Evolutionary conservation across 208 protist species (phyloP).

Genomic region (Leishmania aethiopica): DNA sequence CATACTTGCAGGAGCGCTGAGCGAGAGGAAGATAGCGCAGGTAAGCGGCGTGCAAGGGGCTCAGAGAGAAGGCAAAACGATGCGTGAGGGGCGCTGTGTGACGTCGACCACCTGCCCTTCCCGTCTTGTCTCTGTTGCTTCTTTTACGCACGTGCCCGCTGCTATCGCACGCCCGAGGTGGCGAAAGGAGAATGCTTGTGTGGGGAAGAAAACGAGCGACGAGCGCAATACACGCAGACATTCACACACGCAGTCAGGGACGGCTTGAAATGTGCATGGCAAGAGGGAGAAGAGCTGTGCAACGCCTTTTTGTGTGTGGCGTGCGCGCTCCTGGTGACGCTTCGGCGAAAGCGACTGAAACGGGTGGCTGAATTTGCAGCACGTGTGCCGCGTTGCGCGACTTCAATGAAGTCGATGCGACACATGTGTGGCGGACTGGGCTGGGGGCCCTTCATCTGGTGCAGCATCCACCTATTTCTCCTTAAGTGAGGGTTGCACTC

Average conservation of each 20-base stretch:
- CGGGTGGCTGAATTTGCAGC: not conserved
- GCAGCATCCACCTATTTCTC: not conserved
- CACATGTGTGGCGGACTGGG: not conserved
- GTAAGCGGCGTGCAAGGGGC: not conserved
- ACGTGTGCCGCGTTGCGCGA: not conserved
- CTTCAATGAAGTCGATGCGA: not conserved
- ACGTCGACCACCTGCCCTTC: too few species aligned
- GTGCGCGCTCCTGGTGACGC: not conserved
- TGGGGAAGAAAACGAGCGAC: not conserved
- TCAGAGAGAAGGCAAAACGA: not conserved
- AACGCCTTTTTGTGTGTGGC: not conserved
- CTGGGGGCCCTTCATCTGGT: not conserved
- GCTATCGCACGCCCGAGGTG: not conserved
- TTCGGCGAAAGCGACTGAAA: not conserved
- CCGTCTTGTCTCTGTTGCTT: not conserved
- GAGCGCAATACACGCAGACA: not conserved
- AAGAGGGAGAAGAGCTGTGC: not conserved
- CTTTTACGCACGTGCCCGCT: not conserved
- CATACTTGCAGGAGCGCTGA: conserved; percentile 25
- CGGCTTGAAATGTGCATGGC: too few species aligned
- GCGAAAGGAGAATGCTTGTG: not conserved
- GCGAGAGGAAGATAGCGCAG: not conserved
- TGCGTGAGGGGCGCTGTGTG: not conserved
- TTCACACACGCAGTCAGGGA: not conserved
- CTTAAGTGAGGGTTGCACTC: not conserved